Evolutionary conservation across 257 asterid species (phyloP), one percentile per base, ranked within the genome.

Genomic region (Nyctanthes arbortristis): DNA sequence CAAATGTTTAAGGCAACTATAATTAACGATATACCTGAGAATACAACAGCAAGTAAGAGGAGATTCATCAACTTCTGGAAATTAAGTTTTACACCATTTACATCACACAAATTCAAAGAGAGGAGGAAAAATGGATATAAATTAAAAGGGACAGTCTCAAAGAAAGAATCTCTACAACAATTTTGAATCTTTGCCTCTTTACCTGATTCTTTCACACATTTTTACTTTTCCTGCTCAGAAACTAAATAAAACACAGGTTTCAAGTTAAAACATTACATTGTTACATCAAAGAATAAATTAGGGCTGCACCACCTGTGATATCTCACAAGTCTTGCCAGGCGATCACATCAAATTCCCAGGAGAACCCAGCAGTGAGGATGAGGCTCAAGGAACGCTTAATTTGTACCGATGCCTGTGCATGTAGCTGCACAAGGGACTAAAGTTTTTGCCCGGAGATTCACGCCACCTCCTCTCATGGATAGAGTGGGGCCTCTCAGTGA

Each of bases 391-490:
- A 75, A 33, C 76, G 60, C 60, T 67, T 61, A 82, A 33, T 78
- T 31, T 39, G 74, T 54, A 65, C 79, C 79, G 58, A 64, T 78
- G 47, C 68, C 70, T 7, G 75, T 40, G 40, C 74, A 54, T 33
- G 72, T 67, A 32, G 71, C 62, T 11, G 79, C 61, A 35, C 61
- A 61, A 56, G 84, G 82, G 56, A 80, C 75, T 72, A 73, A 56
- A 61, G 77, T 61, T 77, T 79, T 82, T 3, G 79, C 54, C 0
- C 72, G 83, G 35, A 80, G 61, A 63, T 30, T 72, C 71, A 83
- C 37, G 18, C 79, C 84, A 45, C 80, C 84, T 43, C 82, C 80
- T 71, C 75, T 79, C 39, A 82, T 25, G 30, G 84, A 79, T 59
- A 79, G 1, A 12, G 79, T 69, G 3, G 82, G 82, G 35, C 80